Evolutionary conservation across 106 monocot species (phyloP).

Genomic region (Alisma plantagoaquatica): DNA sequence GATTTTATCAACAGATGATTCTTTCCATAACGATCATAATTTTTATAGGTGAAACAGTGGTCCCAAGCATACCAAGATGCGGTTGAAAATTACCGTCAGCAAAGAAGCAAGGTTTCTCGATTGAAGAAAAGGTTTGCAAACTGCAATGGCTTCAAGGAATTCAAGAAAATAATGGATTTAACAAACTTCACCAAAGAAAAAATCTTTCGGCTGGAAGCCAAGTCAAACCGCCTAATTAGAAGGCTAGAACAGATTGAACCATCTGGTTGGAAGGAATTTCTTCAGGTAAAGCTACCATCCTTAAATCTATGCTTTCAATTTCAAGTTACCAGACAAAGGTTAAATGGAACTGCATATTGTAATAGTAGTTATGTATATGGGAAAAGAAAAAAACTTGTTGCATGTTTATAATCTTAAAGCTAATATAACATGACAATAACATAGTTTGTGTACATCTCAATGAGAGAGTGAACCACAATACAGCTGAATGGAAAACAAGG

Average conservation of each 20-base stretch:
- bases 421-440: no score
- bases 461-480: no score
- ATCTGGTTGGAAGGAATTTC: conserved; percentile 96
- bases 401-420: no score
- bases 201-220: conserved; percentile 63
- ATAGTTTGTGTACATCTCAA: no score
- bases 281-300: conserved; percentile 57
- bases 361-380: no score
- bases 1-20: no score
- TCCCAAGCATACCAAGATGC: conserved; percentile 56
- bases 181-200: conserved; percentile 76
- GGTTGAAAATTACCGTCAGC: conserved; percentile 58
- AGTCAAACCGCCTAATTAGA: conserved; percentile 52
- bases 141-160: conserved; percentile 74
- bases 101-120: conserved; percentile 63
- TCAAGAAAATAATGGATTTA: conserved; percentile 59
- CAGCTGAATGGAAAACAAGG: no score
- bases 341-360: no score
- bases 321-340: no score
- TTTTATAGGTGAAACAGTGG: conserved; percentile 47
- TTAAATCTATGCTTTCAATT: no score
- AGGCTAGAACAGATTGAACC: conserved; percentile 93
- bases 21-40: no score
- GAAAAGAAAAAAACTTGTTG: no score
- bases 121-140: conserved; percentile 70